Evolutionary conservation across 306 rosid species (phyloP).

Genomic region (Vigna hirtella): DNA sequence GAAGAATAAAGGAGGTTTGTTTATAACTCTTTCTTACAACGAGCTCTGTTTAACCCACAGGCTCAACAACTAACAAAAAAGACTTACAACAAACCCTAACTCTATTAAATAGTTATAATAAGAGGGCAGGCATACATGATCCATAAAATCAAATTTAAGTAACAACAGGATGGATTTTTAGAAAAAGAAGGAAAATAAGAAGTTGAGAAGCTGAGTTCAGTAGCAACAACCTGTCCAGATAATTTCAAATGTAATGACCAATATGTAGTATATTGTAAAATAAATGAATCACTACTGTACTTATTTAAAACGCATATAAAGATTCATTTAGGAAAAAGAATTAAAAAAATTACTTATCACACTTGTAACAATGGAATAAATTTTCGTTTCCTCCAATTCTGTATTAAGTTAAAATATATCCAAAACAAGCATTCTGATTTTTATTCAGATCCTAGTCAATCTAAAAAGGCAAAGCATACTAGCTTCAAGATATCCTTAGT

Average conservation of each 20-base stretch:
- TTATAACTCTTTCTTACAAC: no score
- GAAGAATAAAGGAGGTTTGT: no score
- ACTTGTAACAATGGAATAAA: conserved; percentile 80
- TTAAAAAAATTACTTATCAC: conserved; percentile 61
- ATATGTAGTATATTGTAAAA: neutral
- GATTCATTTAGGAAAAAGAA: neutral
- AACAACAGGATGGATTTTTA: neutral
- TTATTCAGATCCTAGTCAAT: neutral
- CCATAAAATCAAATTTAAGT: no score
- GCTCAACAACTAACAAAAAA: no score
- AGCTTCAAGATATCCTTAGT: neutral
- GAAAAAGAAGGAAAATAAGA: neutral
- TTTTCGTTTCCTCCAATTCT: conserved; percentile 80
- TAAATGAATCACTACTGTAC: neutral
- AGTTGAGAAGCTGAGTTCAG: conserved; percentile 35
- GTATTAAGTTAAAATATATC: conserved; percentile 36
- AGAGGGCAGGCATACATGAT: no score
- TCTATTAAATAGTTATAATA: no score
- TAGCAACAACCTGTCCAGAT: conserved; percentile 74
- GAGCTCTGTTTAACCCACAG: no score
- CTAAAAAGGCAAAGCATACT: neutral
- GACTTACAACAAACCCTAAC: no score
- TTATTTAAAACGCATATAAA: conserved; percentile 3
- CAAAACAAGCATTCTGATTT: conserved; percentile 28
- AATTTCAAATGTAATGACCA: conserved; percentile 7